Base-by-base conservation (phyloP, 768 basidiomycete genomes). In the Lepiota subincarnata region DNA sequence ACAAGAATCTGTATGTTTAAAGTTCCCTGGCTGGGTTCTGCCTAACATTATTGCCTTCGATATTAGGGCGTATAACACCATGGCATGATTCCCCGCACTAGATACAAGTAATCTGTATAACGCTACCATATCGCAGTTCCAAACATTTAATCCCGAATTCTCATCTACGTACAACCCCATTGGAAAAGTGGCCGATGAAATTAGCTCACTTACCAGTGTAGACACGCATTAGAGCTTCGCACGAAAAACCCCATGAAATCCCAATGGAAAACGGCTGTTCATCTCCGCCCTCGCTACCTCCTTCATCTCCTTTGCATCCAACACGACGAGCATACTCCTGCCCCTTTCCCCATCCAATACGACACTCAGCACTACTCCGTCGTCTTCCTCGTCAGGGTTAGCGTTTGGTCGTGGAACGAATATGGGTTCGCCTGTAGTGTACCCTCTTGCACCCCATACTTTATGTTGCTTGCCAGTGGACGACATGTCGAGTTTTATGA, bases 1-100 rank as follows among this genome's bases (percentile, higher is more conserved):
- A 66, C 65, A 14, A 61, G 68, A 24, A 70, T 70, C 61, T 70
- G 69, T 68, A 35, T 37, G 65, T 67, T 6, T 48, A 8, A 31
- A 43, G 31, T 22, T 41, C 4, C 13, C 40, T 8, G 3, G 5
- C 31, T 31, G 31, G 3, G 31, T 39, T n/a, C 24, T 5, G 5
- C 24, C 24, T 24, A 24, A 24, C 24, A 2, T 24, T 24, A 5
- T 24, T 5, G 2, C 24, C 5, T 2, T 24, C 5, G 5, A 24
- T 5, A 24, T 24, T 5, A 24, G 24, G 24, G 24, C 24, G 5
- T 5, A 24, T 24, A 2, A 24, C 24, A 24, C 24, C 24, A 24
- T 24, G 24, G 24, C 24, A 5, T 24, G 24, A 24, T 24, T 24
- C 24, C 5, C 24, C 24, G 5, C 24, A 24, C 24, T 24, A 24